Evolutionary conservation across 352 stramenopile genomes (phyloP), one percentile per base, ranked within the genome.

Genomic region (Pythium aquatile): DNA sequence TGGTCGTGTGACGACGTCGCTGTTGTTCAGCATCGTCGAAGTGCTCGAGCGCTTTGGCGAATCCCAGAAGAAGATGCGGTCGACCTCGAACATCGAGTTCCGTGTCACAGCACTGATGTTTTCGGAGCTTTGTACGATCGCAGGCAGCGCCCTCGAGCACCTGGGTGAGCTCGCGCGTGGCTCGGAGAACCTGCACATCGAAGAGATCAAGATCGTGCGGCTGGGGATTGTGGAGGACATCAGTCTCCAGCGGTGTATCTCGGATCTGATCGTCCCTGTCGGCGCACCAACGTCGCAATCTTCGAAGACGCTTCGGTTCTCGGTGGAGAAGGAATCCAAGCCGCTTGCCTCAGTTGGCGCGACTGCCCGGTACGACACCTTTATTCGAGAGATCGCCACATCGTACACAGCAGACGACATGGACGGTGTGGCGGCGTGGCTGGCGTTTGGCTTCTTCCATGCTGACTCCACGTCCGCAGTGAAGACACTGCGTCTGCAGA

Each of bases 11-110:
- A 55, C 46, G 5, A 64, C 56, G 17, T 69, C 63, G 37, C 20
- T 69, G 26, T 35, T 69, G 14, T 69, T 69, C 49, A 61, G 37
- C 14, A 53, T 69, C n/a, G 9, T 69, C 14, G 63, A 69, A 63
- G 63, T 69, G 63, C 46, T 69, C 29, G 63, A 69, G 56, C 63
- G 63, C 1, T 69, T 69, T 49, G 63, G 55, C 6, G 37, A 55
- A 2, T n/a, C 55, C 2, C 63, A 69, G 28, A 48, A 35, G 9
- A 49, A 55, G 20, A 29, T 35, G 1, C 2, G 37, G 20, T 30
- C 5, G 7, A 10, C 10, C 9, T 10, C 30, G 5, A 37, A 54
- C 48, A 49, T 69, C 46, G 55, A 69, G 63, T 69, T 69, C 46
- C 63, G 63, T 30, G 20, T 69, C 26, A 64, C 63, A 48, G 46